Percentiles rank a stretch among this genome's conserved stretches.
phyloP scores from a whole-genome alignment of 2,329 filamentous ascomycete genomes.

The Rugonectria rugulosa region DNA sequence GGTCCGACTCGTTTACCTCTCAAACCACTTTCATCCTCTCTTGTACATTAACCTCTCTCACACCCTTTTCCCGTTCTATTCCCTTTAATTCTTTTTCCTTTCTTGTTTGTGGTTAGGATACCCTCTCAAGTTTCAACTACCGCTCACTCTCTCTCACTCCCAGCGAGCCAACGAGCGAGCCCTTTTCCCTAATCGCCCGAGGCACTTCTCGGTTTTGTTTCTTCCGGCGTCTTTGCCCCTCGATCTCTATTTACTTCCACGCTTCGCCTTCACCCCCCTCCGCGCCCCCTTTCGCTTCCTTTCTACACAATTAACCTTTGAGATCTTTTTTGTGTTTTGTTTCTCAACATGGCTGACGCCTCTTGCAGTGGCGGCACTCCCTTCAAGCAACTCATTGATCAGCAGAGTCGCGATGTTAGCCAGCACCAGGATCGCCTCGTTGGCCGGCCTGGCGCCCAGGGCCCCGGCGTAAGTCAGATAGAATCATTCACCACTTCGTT shows the following conservation, averaged over 20 bases:
- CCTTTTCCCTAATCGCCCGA: background rate
- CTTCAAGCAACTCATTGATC: slow-evolving; percentile 53
- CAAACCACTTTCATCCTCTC: background rate
- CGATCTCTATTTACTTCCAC: background rate
- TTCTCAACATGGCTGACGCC: slow-evolving; percentile 47
- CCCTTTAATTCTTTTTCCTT: no score
- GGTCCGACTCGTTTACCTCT: background rate
- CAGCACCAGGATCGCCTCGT: slow-evolving; percentile 51
- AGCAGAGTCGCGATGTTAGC: slow-evolving; percentile 51
- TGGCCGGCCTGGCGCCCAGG: slow-evolving; percentile 38
- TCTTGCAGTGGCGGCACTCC: slow-evolving; percentile 53
- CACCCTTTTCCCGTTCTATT: no score
- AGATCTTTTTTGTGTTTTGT: background rate
- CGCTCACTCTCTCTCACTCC: background rate
- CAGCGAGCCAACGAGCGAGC: background rate
- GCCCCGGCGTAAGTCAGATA: slow-evolving; percentile 40
- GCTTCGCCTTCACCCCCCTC: background rate
- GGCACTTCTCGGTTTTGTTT: slow-evolving; percentile 1
- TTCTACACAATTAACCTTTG: background rate
- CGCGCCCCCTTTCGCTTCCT: background rate
- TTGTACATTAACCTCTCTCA: background rate
- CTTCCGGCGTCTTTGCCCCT: background rate
- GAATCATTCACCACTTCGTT: slow-evolving; percentile 15
- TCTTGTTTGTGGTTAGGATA: background rate
- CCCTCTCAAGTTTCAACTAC: background rate